phyloP scores from a whole-genome alignment of 208 protist genomes.

The Leishmania martiniquensis region DNA sequence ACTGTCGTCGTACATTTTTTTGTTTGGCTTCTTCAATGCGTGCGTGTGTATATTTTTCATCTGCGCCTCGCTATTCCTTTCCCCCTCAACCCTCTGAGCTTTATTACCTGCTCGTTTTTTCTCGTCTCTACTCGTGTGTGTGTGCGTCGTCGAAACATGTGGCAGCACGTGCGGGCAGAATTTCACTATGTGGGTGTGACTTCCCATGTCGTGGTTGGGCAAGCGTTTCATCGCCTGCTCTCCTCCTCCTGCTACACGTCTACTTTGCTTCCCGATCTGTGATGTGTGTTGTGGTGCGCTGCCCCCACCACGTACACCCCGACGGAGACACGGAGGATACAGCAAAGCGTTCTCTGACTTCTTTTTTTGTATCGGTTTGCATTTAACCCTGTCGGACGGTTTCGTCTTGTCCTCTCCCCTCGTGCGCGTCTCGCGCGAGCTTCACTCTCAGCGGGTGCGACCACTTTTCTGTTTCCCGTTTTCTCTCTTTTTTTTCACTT shows the following conservation, averaged over 20 bases:
- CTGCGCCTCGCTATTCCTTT: neutral
- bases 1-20: neutral
- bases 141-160: neutral
- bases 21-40: neutral
- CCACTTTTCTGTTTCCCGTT: neutral
- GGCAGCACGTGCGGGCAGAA: neutral
- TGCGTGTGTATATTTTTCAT: neutral
- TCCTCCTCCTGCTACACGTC: neutral
- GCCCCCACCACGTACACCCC: neutral
- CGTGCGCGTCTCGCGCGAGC: neutral
- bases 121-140: neutral
- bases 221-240: neutral
- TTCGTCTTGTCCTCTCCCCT: neutral
- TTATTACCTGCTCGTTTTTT: constrained; percentile 1
- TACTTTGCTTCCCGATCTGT: neutral
- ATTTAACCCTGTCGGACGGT: neutral
- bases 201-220: neutral
- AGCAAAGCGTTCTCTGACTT: neutral
- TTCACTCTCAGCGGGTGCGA: neutral
- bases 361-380: neutral
- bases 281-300: neutral
- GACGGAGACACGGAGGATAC: neutral
- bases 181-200: neutral
- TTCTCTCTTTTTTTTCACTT: neutral
- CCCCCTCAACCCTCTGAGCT: neutral